phyloP scores from a whole-genome alignment of 495 filamentous ascomycete species.

The Hamigera avellanea region DNA sequence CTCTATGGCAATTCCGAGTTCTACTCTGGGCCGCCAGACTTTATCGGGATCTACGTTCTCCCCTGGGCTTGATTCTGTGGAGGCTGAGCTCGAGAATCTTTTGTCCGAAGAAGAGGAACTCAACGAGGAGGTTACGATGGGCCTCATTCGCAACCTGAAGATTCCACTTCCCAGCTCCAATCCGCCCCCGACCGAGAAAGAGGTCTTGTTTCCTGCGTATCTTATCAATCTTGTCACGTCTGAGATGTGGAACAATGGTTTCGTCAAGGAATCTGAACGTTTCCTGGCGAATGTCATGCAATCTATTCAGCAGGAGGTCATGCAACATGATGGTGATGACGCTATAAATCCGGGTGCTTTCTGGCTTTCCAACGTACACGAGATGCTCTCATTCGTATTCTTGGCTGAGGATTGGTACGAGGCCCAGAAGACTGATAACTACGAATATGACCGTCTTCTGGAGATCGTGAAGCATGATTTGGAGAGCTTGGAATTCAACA shows the following conservation, averaged over 20 bases:
- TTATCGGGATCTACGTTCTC: slow-evolving; percentile 59
- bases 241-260: slow-evolving; percentile 99
- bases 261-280: slow-evolving; percentile 97
- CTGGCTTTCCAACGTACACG: slow-evolving; percentile 98
- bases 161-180: slow-evolving; percentile 76
- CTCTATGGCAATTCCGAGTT: slow-evolving; percentile 75
- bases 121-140: slow-evolving; percentile 93
- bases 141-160: slow-evolving; percentile 90
- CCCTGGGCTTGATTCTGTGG: slow-evolving; percentile 75
- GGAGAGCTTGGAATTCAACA: slow-evolving; percentile 98
- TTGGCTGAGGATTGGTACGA: slow-evolving; percentile 99
- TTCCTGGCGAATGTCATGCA: slow-evolving; percentile 99
- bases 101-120: slow-evolving; percentile 90
- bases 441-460: slow-evolving; percentile 93
- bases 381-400: slow-evolving; percentile 99
- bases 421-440: slow-evolving; percentile 97
- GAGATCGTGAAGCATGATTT: slow-evolving; percentile 99
- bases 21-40: slow-evolving; percentile 49
- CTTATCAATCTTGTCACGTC: slow-evolving; percentile 98
- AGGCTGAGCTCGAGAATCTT: slow-evolving; percentile 84
- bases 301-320: slow-evolving; percentile 96
- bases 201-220: slow-evolving; percentile 96
- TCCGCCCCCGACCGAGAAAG: slow-evolving; percentile 90
- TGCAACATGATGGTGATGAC: slow-evolving; percentile 96
- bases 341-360: slow-evolving; percentile 96